Conservation (phyloP, 148 eudicot genomes). For the Chenopodium formosanum region DNA sequence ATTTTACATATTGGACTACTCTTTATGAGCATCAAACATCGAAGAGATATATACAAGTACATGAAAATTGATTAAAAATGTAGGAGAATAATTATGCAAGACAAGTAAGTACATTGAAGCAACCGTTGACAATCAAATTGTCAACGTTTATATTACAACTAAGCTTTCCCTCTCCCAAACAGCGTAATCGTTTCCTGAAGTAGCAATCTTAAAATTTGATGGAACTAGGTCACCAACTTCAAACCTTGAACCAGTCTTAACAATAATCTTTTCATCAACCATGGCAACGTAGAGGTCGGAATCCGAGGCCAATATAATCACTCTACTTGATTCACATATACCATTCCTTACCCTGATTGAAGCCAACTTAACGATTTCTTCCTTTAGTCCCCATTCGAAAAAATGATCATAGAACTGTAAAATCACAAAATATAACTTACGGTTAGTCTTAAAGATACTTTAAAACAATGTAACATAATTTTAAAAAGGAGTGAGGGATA, state of each 20-base stretch:
- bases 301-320: conserved; percentile 23
- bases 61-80: no score
- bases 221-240: conserved; percentile 25
- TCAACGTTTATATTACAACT: background rate
- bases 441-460: background rate
- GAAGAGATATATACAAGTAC: no score
- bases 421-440: background rate
- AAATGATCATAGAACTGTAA: conserved; percentile 29
- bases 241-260: conserved; percentile 18
- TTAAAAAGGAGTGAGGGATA: no score
- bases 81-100: no score
- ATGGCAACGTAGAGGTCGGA: conserved; percentile 24
- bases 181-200: conserved; percentile 22
- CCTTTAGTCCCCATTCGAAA: conserved; percentile 27
- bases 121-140: background rate
- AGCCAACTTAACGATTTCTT: conserved; percentile 14
- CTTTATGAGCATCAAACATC: no score
- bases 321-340: conserved; percentile 18
- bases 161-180: conserved; percentile 26
- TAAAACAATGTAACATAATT: background rate
- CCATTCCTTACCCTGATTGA: conserved; percentile 16
- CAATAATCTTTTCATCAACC: conserved; percentile 22
- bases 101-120: background rate
- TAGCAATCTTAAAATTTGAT: conserved; percentile 18
- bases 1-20: no score